These are phyloP conservation scores for Fusarium longipes DNA, from an alignment of 2,329 filamentous ascomycete species.

Conservation along the genomic window DNA sequence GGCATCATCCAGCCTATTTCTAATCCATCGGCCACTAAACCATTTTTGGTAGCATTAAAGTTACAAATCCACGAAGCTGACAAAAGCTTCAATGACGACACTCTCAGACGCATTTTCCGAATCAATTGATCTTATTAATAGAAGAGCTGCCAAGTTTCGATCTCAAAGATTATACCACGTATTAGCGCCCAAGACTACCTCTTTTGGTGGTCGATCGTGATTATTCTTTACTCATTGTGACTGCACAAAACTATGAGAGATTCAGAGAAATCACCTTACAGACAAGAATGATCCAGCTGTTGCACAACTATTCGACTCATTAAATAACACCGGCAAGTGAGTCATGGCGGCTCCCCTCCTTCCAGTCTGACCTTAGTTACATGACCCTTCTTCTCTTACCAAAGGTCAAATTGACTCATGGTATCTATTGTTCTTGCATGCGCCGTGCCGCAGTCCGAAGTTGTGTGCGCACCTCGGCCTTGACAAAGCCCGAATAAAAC, in stretches of 20 bases:
- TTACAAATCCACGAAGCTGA: constrained; percentile 27
- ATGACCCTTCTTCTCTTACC: background rate
- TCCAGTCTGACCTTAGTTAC: background rate
- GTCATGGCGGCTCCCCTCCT: background rate
- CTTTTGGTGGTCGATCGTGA: background rate
- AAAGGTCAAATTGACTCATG: constrained; percentile 9
- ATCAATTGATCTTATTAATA: background rate
- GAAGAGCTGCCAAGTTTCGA: no score
- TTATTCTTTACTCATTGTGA: background rate
- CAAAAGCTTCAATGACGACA: constrained; percentile 15
- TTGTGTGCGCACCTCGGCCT: constrained; percentile 14
- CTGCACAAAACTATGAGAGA: no score
- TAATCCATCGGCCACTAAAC: constrained; percentile 22
- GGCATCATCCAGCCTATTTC: constrained; percentile 13
- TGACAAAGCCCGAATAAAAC: constrained; percentile 1
- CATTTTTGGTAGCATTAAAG: background rate
- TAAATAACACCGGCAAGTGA: constrained; percentile 1
- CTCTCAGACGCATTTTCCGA: background rate
- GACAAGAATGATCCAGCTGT: background rate
- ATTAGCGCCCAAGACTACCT: fast-evolving
- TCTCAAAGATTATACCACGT: background rate
- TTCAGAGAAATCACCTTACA: background rate
- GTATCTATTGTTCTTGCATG: background rate
- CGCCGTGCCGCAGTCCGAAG: background rate
- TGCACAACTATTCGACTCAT: background rate